Conservation (phyloP, 2,329 filamentous ascomycete species). For the Cryphonectria japonica region DNA sequence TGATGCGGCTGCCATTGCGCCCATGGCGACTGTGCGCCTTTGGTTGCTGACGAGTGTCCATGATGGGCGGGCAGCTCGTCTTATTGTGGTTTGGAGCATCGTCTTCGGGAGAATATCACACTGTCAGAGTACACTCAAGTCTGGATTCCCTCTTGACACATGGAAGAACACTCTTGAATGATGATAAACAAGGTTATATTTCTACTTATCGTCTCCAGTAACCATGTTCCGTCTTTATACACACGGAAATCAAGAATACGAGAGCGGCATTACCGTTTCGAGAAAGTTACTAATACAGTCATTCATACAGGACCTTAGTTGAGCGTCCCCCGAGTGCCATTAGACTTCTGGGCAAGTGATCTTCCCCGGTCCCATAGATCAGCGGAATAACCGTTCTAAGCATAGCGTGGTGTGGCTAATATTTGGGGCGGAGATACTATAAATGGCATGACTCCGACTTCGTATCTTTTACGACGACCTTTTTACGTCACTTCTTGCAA, state of each 20-base stretch:
- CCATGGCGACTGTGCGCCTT: constrained; percentile 28
- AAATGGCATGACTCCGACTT: constrained; percentile 22
- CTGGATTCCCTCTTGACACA: background rate
- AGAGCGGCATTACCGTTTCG: background rate
- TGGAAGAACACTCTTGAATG: background rate
- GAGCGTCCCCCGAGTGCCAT: background rate
- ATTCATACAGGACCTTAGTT: background rate
- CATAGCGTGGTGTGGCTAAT: background rate
- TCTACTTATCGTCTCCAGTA: no score
- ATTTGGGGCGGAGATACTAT: constrained; percentile 12
- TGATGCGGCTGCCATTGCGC: constrained; percentile 21
- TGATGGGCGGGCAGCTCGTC: constrained; percentile 7
- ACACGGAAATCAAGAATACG: background rate
- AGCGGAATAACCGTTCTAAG: constrained; percentile 9
- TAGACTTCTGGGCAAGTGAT: background rate
- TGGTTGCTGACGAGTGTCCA: background rate
- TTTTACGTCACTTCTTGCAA: background rate
- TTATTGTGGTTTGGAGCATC: background rate
- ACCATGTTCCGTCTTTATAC: background rate
- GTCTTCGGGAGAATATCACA: background rate
- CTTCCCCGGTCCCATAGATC: background rate
- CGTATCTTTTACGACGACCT: background rate
- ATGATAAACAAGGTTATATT: background rate
- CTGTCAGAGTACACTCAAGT: background rate
- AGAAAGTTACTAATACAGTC: background rate